Conservation (phyloP, 495 filamentous ascomycete genomes). For the Aspergillus carlsbadensis region DNA sequence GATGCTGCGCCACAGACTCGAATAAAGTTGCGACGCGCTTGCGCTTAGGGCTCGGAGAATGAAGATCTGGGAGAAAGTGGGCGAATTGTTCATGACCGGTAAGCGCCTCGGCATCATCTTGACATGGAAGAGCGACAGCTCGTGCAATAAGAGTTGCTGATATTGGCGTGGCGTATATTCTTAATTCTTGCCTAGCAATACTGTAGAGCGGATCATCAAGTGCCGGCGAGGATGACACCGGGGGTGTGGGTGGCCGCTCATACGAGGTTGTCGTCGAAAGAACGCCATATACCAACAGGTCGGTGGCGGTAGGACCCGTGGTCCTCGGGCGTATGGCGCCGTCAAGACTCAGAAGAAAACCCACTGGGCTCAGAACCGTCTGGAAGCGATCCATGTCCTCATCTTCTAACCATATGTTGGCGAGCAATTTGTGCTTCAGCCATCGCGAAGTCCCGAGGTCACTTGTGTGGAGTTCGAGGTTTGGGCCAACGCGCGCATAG, state of each 20-base stretch:
- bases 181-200: constrained; percentile 27
- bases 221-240: constrained; percentile 42
- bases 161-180: constrained; percentile 42
- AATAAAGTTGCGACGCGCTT: constrained; percentile 57
- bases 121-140: constrained; percentile 36
- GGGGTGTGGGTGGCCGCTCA: constrained; percentile 46
- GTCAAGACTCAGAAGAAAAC: constrained; percentile 37
- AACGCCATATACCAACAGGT: constrained; percentile 56
- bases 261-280: constrained; percentile 30
- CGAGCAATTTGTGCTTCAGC: constrained; percentile 37
- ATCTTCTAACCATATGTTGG: constrained; percentile 35
- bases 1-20: constrained; percentile 58
- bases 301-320: constrained; percentile 37
- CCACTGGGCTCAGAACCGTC: constrained; percentile 41
- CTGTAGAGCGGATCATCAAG: constrained; percentile 14
- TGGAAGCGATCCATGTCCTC: constrained; percentile 33
- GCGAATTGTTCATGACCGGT: constrained; percentile 25
- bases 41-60: constrained; percentile 51
- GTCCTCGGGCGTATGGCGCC: constrained; percentile 17
- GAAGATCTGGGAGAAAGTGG: constrained; percentile 42
- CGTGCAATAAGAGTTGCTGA: constrained; percentile 33
- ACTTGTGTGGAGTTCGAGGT: constrained; percentile 43
- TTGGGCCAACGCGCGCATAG: constrained; percentile 50
- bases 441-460: constrained; percentile 40
- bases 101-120: constrained; percentile 20